Evolutionary conservation across 352 stramenopile species (phyloP).

Genomic region (Blastocystis sp.): DNA sequence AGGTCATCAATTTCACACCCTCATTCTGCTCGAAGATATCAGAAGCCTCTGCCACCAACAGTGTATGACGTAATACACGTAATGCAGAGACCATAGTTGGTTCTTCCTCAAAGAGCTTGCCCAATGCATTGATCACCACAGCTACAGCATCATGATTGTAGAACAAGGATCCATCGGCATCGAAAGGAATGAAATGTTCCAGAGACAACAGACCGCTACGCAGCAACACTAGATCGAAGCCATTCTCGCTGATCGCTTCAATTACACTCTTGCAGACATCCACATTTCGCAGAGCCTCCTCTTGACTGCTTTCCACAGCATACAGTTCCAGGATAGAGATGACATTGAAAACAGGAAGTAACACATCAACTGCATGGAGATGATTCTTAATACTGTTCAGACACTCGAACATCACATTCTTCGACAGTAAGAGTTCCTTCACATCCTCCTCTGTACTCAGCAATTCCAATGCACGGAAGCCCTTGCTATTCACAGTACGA

Average conservation of each 20-base stretch:
- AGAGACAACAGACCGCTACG: background rate
- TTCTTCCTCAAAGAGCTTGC: conserved; percentile 55
- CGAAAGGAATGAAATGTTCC: conserved; percentile 54
- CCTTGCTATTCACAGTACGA: conserved; percentile 43
- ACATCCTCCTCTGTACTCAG: background rate
- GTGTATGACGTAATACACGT: conserved; percentile 19
- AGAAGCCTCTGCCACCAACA: conserved; percentile 40
- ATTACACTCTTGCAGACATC: conserved; percentile 34
- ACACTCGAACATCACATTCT: conserved; percentile 41
- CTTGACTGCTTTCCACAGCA: conserved; percentile 25
- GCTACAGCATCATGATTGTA: conserved; percentile 41
- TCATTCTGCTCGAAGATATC: conserved; percentile 64
- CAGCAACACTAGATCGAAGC: conserved; percentile 40
- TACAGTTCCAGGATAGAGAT: conserved; percentile 37
- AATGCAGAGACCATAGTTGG: conserved; percentile 16
- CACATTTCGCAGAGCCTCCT: background rate
- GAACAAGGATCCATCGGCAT: background rate
- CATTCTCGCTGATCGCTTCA: conserved; percentile 51
- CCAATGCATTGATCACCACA: conserved; percentile 55
- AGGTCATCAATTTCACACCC: conserved; percentile 30
- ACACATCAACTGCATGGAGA: background rate
- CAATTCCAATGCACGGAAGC: conserved; percentile 41
- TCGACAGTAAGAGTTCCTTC: conserved; percentile 21
- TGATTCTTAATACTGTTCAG: conserved; percentile 38
- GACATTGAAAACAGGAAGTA: conserved; percentile 9